Evolutionary conservation across 176 grass and related monocot genomes (phyloP).

Genomic region (Typha latifolia): DNA sequence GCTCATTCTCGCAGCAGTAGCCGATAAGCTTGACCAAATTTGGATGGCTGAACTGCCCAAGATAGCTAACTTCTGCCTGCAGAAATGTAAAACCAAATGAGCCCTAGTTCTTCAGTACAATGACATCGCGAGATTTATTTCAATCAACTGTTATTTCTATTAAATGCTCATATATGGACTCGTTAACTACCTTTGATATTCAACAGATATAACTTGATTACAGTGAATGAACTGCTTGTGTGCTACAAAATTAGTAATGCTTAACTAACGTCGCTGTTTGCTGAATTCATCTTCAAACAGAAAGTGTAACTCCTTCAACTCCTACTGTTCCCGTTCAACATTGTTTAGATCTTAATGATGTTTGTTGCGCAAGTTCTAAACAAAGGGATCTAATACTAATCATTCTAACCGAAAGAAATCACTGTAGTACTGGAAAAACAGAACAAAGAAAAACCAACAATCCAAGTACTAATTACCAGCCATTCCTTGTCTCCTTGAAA

Average conservation of each 20-base stretch:
- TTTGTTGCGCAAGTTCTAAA: too few species aligned
- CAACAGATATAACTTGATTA: too few species aligned
- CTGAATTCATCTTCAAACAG: too few species aligned
- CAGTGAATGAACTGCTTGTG: too few species aligned
- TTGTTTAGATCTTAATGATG: too few species aligned
- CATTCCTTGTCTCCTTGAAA: constrained; percentile 79
- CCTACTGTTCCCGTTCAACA: too few species aligned
- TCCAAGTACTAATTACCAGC: constrained; percentile 38
- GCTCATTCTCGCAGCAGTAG: constrained; percentile 75
- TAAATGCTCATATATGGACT: not conserved
- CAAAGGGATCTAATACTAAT: too few species aligned
- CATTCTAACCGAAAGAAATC: too few species aligned
- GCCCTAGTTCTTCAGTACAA: not conserved
- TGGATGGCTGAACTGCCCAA: constrained; percentile 52
- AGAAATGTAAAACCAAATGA: constrained; percentile 2
- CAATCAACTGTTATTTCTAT: not conserved
- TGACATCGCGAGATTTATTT: not conserved
- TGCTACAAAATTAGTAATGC: too few species aligned
- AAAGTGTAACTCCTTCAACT: too few species aligned
- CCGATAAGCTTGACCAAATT: constrained; percentile 69
- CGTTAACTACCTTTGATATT: too few species aligned
- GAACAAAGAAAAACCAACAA: not conserved
- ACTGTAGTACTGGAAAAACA: not conserved
- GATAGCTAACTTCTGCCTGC: constrained; percentile 71
- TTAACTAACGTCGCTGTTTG: too few species aligned